A percentile compares a stretch with the other conserved stretches of the same genome.
phyloP scores from a whole-genome alignment of 2,329 filamentous ascomycete species.

The Coleophoma cylindrospora region DNA sequence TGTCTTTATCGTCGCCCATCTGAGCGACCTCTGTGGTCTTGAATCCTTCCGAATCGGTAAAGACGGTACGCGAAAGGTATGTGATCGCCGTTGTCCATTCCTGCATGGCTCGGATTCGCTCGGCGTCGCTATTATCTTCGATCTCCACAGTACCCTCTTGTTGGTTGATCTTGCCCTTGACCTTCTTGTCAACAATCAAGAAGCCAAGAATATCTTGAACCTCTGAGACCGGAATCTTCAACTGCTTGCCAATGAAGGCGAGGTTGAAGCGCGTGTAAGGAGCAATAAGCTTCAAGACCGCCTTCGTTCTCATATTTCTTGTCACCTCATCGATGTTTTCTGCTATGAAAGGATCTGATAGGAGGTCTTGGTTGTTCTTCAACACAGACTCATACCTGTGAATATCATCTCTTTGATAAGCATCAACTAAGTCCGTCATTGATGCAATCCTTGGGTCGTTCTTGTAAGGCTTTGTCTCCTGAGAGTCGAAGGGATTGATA shows the following conservation, averaged over 20 bases:
- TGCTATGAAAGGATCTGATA: constrained; percentile 91
- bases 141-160: constrained; percentile 80
- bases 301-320: constrained; percentile 96
- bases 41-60: constrained; percentile 75
- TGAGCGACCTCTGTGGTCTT: constrained; percentile 19
- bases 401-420: constrained; percentile 94
- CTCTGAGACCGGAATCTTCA: constrained; percentile 80
- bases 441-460: constrained; percentile 91
- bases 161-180: constrained; percentile 86
- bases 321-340: constrained; percentile 99
- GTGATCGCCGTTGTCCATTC: constrained; percentile 68
- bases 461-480: constrained; percentile 98
- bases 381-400: constrained; percentile 86
- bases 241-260: constrained; percentile 78
- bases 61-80: constrained; percentile 64
- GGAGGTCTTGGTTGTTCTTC: constrained; percentile 79
- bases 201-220: constrained; percentile 95
- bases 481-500: constrained; percentile 98
- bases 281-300: constrained; percentile 85
- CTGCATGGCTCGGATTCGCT: constrained; percentile 68
- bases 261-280: constrained; percentile 93
- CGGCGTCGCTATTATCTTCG: constrained; percentile 65
- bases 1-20: constrained; percentile 11
- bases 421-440: constrained; percentile 96
- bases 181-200: constrained; percentile 84